Percentiles rank a stretch among this genome's conserved stretches.
These are phyloP conservation scores for Trametes elegans DNA, from an alignment of 768 basidiomycete species.

Conservation along the genomic window DNA sequence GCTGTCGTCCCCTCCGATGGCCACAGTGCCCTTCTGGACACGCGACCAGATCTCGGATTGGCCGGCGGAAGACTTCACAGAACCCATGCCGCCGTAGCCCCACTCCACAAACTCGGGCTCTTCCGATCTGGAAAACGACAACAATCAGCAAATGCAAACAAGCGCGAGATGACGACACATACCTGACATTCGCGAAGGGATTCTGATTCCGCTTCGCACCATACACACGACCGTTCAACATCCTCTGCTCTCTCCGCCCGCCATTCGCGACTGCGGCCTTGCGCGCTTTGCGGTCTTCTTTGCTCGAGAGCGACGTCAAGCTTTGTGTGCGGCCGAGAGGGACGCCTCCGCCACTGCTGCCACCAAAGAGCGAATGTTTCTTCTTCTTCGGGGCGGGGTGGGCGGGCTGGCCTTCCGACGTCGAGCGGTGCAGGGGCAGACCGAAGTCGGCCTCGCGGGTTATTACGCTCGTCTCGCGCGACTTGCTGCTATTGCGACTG, in stretches of 20 bases:
- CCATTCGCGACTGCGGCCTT: conserved; percentile 4
- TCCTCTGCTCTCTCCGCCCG: conserved; percentile 30
- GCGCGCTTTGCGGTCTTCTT: conserved; percentile 9
- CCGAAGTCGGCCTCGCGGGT: conserved; percentile 23
- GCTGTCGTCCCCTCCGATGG: conserved; percentile 20
- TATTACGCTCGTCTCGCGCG: conserved; percentile 16
- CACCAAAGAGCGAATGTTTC: conserved; percentile 8
- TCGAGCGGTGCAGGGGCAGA: conserved; percentile 22
- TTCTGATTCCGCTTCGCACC: conserved; percentile 47
- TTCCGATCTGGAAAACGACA: conserved; percentile 34
- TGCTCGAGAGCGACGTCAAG: conserved; percentile 17
- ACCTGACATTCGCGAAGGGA: conserved; percentile 55
- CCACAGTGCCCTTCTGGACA: conserved; percentile 24
- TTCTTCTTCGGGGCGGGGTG: conserved; percentile 20
- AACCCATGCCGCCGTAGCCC: conserved; percentile 87
- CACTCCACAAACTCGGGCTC: conserved; percentile 91
- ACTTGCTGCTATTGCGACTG: conserved; percentile 17
- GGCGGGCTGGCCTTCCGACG: conserved; percentile 19
- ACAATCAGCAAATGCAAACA: background rate
- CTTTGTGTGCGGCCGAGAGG: conserved; percentile 24
- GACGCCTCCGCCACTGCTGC: conserved; percentile 13
- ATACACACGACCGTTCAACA: conserved; percentile 88
- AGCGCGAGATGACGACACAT: background rate
- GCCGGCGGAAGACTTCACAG: conserved; percentile 23
- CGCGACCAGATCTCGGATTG: conserved; percentile 21